Conservation (phyloP, 1,284 basidiomycete genomes). For the Gomphus bonarii region DNA sequence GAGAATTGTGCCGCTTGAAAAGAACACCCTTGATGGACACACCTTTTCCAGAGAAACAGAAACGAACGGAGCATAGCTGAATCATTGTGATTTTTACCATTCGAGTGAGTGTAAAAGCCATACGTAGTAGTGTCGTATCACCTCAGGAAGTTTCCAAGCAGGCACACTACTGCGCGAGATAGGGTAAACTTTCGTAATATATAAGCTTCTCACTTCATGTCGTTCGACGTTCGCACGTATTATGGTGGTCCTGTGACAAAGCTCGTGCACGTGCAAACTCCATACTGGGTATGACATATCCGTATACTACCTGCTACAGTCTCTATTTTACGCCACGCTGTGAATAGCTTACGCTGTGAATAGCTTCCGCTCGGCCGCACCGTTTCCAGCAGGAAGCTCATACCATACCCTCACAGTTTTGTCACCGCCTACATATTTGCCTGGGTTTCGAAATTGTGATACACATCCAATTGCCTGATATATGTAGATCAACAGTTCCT, state of each 20-base stretch:
- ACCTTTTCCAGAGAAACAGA: no score
- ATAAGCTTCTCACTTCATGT: background rate
- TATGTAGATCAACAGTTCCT: no score
- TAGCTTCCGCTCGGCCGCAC: background rate
- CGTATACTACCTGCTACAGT: background rate
- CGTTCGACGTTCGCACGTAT: background rate
- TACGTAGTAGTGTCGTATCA: background rate
- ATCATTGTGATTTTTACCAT: no score
- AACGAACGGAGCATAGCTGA: no score
- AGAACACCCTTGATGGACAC: no score
- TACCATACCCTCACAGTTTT: background rate
- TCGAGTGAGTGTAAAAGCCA: no score
- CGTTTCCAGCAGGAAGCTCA: background rate
- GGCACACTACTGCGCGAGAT: background rate
- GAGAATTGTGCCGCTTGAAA: no score
- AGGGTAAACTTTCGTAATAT: background rate
- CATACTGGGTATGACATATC: background rate
- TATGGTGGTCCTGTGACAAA: background rate
- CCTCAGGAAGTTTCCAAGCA: background rate
- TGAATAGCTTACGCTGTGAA: background rate
- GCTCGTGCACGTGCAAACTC: background rate
- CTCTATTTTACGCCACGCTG: no score
- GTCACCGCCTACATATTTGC: background rate
- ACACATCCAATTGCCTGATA: no score
- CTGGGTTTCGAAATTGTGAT: background rate